Conservation (phyloP, 306 rosid species). For the Cajanus cajan region DNA sequence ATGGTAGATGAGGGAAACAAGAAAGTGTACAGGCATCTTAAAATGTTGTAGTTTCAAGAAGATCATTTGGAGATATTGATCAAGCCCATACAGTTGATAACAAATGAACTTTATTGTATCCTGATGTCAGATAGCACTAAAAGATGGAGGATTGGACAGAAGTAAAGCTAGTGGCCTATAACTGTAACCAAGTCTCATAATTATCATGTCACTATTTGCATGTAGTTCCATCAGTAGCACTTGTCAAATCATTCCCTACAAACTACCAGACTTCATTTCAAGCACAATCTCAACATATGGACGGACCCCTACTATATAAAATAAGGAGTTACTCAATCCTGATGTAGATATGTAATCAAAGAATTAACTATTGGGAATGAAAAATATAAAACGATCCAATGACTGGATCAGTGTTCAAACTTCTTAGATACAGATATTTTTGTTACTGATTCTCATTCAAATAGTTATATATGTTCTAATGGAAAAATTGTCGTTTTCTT, state of each 20-base stretch:
- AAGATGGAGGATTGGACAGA: constrained; percentile 23
- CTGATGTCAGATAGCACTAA: not conserved
- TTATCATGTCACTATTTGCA: constrained; percentile 4
- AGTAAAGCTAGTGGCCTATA: constrained; percentile 21
- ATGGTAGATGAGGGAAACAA: constrained; percentile 3
- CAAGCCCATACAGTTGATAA: not conserved
- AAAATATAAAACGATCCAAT: not conserved
- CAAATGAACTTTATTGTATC: not conserved
- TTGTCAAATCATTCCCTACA: constrained; percentile 6
- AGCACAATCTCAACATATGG: not conserved
- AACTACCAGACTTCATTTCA: not conserved
- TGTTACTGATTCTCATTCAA: not conserved
- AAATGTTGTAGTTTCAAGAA: not conserved
- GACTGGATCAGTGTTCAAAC: not conserved
- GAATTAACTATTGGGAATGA: not conserved
- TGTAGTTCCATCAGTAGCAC: not conserved
- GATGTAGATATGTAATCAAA: not conserved
- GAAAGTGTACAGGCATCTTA: not conserved
- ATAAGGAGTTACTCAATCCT: not conserved
- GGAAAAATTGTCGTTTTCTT: not conserved
- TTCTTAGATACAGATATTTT: not conserved
- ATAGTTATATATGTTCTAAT: not conserved
- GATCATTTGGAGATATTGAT: constrained; percentile 5
- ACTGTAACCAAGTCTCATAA: constrained; percentile 19
- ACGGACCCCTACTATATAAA: not conserved